Conservation (phyloP, 1,284 basidiomycete genomes). For the Ceratobasidium sp. region DNA sequence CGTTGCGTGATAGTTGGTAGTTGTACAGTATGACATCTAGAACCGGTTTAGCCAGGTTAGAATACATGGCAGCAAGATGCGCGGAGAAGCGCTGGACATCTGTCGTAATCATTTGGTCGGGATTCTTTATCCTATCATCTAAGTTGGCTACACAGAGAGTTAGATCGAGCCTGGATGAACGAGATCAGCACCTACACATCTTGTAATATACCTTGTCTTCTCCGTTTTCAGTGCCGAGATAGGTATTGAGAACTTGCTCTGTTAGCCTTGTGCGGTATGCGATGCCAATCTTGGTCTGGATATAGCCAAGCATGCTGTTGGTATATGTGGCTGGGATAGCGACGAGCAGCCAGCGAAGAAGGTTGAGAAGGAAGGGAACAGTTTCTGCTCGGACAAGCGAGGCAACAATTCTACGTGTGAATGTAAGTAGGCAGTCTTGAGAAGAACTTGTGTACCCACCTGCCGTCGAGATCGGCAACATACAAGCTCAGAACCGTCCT, state of each 20-base stretch:
- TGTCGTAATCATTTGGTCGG: constrained; percentile 96
- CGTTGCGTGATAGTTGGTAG: constrained; percentile 91
- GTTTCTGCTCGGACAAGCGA: constrained; percentile 91
- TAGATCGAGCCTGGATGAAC: constrained; percentile 22
- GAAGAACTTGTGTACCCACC: constrained; percentile 57
- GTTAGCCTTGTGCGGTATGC: constrained; percentile 92
- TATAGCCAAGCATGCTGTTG: constrained; percentile 93
- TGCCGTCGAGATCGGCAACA: constrained; percentile 92
- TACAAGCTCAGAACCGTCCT: constrained; percentile 94
- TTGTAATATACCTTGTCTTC: constrained; percentile 87
- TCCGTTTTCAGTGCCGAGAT: constrained; percentile 78
- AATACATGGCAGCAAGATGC: constrained; percentile 92
- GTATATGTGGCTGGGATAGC: constrained; percentile 97
- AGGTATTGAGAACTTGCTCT: constrained; percentile 79
- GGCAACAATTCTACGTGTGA: constrained; percentile 78
- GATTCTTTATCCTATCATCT: constrained; percentile 95
- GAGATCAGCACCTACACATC: constrained; percentile 62
- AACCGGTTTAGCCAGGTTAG: constrained; percentile 90
- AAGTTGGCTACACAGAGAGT: constrained; percentile 68
- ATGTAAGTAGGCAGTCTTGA: background rate
- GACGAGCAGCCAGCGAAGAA: constrained; percentile 88
- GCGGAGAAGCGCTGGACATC: constrained; percentile 94
- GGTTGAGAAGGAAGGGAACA: constrained; percentile 80
- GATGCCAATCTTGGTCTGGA: constrained; percentile 92
- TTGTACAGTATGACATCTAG: constrained; percentile 96